Percentiles rank a stretch among this genome's conserved stretches.
Conservation (phyloP, 176 grass and related monocot genomes). For the Aegilops tauschii region DNA sequence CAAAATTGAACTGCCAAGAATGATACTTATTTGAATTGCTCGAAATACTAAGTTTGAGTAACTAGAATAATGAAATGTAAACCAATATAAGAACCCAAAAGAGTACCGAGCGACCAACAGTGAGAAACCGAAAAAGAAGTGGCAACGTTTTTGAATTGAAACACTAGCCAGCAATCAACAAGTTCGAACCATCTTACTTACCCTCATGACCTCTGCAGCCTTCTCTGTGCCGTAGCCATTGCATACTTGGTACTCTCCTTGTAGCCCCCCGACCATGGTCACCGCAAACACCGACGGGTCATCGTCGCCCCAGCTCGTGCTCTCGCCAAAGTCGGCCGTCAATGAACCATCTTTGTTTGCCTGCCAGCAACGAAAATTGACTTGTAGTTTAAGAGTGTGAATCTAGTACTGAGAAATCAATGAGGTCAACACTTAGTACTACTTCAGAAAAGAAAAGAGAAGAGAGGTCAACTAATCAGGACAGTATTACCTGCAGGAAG, state of each 20-base stretch:
- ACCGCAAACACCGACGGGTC: slow-evolving; percentile 37
- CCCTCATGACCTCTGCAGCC: slow-evolving; percentile 22
- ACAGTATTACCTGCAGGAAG: slow-evolving; percentile 53
- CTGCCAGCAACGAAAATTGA: not conserved
- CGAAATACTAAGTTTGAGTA: too few relatives aligned
- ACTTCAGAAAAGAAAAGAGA: too few relatives aligned
- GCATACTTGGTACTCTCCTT: slow-evolving; percentile 50
- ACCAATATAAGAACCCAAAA: too few relatives aligned
- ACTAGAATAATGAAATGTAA: too few relatives aligned
- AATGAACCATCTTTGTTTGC: not conserved
- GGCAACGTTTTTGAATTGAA: too few relatives aligned
- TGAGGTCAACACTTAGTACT: too few relatives aligned
- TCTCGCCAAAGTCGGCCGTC: slow-evolving; percentile 12
- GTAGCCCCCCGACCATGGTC: not conserved
- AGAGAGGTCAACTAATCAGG: too few relatives aligned
- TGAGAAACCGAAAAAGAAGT: too few relatives aligned
- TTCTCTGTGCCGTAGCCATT: slow-evolving; percentile 31
- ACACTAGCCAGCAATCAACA: not conserved
- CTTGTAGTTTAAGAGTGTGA: too few relatives aligned
- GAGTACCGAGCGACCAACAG: too few relatives aligned
- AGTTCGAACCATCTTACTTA: not conserved
- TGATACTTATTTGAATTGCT: not conserved
- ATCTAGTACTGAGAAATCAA: too few relatives aligned
- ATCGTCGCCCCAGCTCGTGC: slow-evolving; percentile 29
- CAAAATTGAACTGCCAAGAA: not conserved